Base-by-base conservation (phyloP, 352 stramenopile genomes). In the Halophytophthora polymorphica region DNA sequence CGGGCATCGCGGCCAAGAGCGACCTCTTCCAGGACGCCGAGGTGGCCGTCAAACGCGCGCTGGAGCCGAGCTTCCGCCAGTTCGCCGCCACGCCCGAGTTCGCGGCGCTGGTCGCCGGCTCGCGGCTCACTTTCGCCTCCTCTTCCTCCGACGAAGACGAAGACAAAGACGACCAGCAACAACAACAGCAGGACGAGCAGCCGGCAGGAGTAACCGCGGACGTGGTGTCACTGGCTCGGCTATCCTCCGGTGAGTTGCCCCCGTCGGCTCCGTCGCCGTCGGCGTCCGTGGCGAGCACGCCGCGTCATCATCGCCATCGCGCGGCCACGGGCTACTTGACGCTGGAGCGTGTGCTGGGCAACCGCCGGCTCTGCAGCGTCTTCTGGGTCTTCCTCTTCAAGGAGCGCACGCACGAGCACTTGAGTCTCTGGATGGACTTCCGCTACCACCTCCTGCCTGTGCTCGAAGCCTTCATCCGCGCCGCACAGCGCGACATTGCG, bases 311-410 rank as follows among this genome's bases (percentile, higher is more conserved):
- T 35, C 61, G 53, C 60, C 57, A 56, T 25, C 69, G 48, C 47
- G 54, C 61, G 36, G 66, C 53, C 1, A 64, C 74, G 29, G 67
- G 75, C 3, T 84, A 86, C 45, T 53, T 94, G 45, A 92, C 81
- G 22, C 53, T 94, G 12, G 73, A 90, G 34, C 77, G 75, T 1
- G 81, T 94, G 10, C 53, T 94, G 14, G 66, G 61, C 15, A 94
- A 94, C 55, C 70, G 83, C 5, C 69, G 83, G 22, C 53, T 94
- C 13, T 94, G 83, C 50, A 92, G 83, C 39, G 74, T 94, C 0
- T 94, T 94, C 46, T 94, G 83, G 83, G 79, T 94, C 6, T 91
- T 88, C 53, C 45, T 94, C 14, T 94, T 91, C 58, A 91, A 92
- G 47, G 83, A 94, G 28, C 81, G 83, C 35, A 83, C 75, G 4